Evolutionary conservation across 176 grass and related monocot species (phyloP), one percentile per base, ranked within the genome.

Genomic region (Poa pratensis): DNA sequence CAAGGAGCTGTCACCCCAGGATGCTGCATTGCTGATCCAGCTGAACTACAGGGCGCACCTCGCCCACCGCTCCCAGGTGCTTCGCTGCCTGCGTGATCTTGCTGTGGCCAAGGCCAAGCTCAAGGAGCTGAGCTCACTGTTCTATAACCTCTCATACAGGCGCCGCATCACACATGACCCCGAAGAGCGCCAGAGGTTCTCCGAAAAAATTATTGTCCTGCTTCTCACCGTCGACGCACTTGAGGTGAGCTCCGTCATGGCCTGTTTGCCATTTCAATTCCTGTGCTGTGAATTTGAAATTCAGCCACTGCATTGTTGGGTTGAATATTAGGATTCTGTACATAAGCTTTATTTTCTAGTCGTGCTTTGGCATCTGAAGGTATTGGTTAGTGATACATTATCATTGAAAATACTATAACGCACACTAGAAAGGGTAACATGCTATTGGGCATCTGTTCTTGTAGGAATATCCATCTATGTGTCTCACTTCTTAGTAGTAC

Each of bases 141-240:
- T 98, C 87, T 90, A 85, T 16, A 98, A 90, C 83, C 91, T 95
- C 84, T 80, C 85, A 17, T 98, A 98, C 73, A 88, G 93, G 49
- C 91, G 50, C 26, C 76, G 77, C 16, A 50, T 89, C 0, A 80
- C 73, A 0, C 83, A 79, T 55, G 91, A 98, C 85, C 82, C 70
- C 0, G 91, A 91, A 14, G 95, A 95, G 76, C 82, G 35, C 79
- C 95, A 95, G 22, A 91, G 89, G 85, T 98, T 98, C 82, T 81
- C 85, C 7, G 92, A 98, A 93, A 98, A 93, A 79, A 95, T 98
- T 49, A 91, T 95, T 57, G 92, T 98, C 34, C 93, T 98, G 59
- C 91, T 98, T 4, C 89, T 98, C 46, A 98, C 93, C 1, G 89
- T 98, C 0, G 92, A 98, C 20, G 87, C 87, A 3, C 91, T 98